Base-by-base conservation (phyloP, 2,329 filamentous ascomycete species). In the Pseudopyrenochaeta lycopersici region DNA sequence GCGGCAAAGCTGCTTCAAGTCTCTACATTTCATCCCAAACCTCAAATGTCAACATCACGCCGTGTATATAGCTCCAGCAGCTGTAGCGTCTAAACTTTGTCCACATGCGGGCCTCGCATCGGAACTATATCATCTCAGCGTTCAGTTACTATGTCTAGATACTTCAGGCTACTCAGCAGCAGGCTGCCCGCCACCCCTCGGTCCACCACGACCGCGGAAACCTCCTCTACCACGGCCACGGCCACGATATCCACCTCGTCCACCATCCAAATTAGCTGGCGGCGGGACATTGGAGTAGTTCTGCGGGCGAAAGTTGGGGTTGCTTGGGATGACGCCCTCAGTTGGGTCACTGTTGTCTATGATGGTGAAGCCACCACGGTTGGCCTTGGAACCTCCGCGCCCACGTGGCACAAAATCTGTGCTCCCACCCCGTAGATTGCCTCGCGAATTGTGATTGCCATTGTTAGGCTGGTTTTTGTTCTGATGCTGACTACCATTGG, bases 271-370 rank as follows among this genome's bases (percentile, higher is more conserved):
- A 17, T 57, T 73, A 15, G 72, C 62, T 5, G 75, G 75, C 6
- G 75, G 75, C 9, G 75, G 71, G 2, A 75, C 74, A 40, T 63
- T 72, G 14, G 63, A 71, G 60, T 77, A 77, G 53, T 67, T 71
- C 46, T 84, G 81, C 4, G 84, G 82, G 23, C 78, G 77, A 74
- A 87, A 87, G 45, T 80, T 78, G 1, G 82, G 82, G 66, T 86
- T 86, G 64, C 83, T 80, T 49, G 77, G 71, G 14, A 86, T 67
- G 2, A 87, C 75, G n/a, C 83, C 84, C 23, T 81, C 80, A 6
- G 77, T 73, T 3, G 82, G 80, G 61, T 85, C 81, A 44, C 72
- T 77, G 58, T 79, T 82, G 63, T 87, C 80, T 5, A 78, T 70
- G 9, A 78, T 63, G 1, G 74, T 80, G 65, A 79, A 82, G 4